Evolutionary conservation across 495 filamentous ascomycete species (phyloP).

Genomic region (Aspergillus avenaceus): DNA sequence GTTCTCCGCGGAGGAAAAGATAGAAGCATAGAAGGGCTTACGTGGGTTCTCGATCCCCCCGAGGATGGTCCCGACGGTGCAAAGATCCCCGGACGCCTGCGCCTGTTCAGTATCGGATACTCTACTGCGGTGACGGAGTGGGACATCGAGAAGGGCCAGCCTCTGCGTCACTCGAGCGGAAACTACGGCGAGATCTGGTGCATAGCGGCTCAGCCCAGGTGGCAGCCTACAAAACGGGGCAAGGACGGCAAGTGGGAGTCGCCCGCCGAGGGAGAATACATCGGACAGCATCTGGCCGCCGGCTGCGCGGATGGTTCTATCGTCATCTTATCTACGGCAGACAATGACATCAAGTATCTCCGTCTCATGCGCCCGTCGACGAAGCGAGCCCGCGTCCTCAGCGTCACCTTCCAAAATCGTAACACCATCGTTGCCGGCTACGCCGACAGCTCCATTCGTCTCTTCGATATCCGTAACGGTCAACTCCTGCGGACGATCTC

Average conservation of each 20-base stretch:
- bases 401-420: conserved; percentile 81
- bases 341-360: conserved; percentile 70
- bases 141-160: conserved; percentile 74
- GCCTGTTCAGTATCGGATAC: conserved; percentile 95
- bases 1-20: conserved; percentile 80
- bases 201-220: conserved; percentile 77
- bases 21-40: conserved; percentile 81
- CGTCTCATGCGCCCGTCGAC: conserved; percentile 66
- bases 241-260: conserved; percentile 29
- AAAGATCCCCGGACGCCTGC: conserved; percentile 65
- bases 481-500: conserved; percentile 74
- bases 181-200: conserved; percentile 98
- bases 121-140: conserved; percentile 91
- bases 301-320: conserved; percentile 92
- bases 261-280: conserved; percentile 40
- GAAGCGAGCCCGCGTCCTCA: conserved; percentile 82
- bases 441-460: conserved; percentile 84
- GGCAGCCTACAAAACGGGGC: conserved; percentile 34
- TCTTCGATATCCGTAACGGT: conserved; percentile 82
- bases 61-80: conserved; percentile 58
- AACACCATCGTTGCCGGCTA: conserved; percentile 83
- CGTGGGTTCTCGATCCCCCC: conserved; percentile 85
- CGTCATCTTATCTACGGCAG: conserved; percentile 77
- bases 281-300: conserved; percentile 72
- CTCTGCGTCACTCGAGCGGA: conserved; percentile 77